Evolutionary conservation across 805 yeast genomes (phyloP).

Genomic region (Monosporozyma unispora): DNA sequence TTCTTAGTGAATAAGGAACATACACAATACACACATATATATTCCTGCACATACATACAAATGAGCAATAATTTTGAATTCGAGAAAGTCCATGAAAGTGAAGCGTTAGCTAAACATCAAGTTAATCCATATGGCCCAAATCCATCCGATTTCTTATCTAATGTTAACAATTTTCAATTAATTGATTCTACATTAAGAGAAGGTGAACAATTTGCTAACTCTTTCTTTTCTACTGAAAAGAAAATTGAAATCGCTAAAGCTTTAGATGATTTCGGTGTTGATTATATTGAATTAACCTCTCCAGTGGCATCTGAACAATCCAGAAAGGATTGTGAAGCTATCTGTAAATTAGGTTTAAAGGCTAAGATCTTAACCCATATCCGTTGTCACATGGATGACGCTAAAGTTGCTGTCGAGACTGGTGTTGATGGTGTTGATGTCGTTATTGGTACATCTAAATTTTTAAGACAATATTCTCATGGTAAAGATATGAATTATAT

Average conservation of each 20-base stretch:
- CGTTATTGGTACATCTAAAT: conserved; percentile 94
- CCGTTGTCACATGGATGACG: conserved; percentile 98
- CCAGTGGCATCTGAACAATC: conserved; percentile 97
- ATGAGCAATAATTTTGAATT: conserved; percentile 8
- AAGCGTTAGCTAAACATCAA: conserved; percentile 5
- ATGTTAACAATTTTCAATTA: conserved; percentile 79
- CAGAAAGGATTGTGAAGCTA: conserved; percentile 91
- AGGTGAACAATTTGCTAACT: conserved; percentile 98
- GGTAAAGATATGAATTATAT: conserved; percentile 98
- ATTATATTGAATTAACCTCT: conserved; percentile 95
- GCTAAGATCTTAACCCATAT: conserved; percentile 95
- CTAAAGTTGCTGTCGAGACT: conserved; percentile 90
- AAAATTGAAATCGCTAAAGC: conserved; percentile 96
- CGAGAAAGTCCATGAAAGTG: conserved; percentile 12
- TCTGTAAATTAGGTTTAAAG: conserved; percentile 94
- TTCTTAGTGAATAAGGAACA: no score
- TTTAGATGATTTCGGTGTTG: conserved; percentile 94
- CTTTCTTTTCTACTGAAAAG: conserved; percentile 89
- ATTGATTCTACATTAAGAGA: conserved; percentile 95
- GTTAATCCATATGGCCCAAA: conserved; percentile 90
- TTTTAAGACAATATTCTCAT: conserved; percentile 87
- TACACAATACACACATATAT: neutral
- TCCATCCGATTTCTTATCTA: conserved; percentile 84
- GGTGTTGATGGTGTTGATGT: conserved; percentile 99
- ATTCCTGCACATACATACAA: neutral